Percentiles rank a stretch among this genome's conserved stretches.
These are phyloP conservation scores for Xylariomycetidae sp. DNA, from an alignment of 2,329 filamentous ascomycete species.

Conservation along the genomic window DNA sequence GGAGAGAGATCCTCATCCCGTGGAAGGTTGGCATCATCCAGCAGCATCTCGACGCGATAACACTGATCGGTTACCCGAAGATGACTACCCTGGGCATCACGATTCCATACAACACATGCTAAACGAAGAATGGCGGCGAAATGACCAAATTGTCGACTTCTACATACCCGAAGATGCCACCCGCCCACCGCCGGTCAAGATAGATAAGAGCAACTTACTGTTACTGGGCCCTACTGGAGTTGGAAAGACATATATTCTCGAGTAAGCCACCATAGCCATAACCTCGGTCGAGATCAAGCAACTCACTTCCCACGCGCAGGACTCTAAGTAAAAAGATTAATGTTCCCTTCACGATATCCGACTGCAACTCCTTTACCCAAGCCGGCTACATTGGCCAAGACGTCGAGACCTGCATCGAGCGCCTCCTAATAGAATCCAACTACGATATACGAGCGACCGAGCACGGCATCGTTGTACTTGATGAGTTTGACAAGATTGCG, in stretches of 20 bases:
- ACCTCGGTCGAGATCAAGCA: not conserved
- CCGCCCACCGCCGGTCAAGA: constrained; percentile 52
- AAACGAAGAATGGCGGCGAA: constrained; percentile 30
- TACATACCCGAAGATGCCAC: constrained; percentile 43
- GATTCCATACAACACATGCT: constrained; percentile 39
- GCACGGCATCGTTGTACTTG: constrained; percentile 87
- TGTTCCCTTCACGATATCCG: constrained; percentile 90
- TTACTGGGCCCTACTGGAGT: constrained; percentile 89
- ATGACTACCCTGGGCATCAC: constrained; percentile 49
- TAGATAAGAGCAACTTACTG: constrained; percentile 94
- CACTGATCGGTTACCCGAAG: constrained; percentile 37
- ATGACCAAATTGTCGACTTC: constrained; percentile 34
- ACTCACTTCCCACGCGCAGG: constrained; percentile 36
- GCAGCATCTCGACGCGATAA: constrained; percentile 11
- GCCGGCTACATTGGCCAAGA: constrained; percentile 97
- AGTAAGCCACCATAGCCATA: constrained; percentile 42
- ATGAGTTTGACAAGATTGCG: constrained; percentile 97
- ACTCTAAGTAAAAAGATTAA: constrained; percentile 89
- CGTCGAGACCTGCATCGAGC: constrained; percentile 90
- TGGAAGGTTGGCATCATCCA: constrained; percentile 59
- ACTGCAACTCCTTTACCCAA: constrained; percentile 94
- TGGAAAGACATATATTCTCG: constrained; percentile 90
- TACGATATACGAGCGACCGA: constrained; percentile 82
- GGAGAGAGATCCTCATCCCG: constrained; percentile 59
- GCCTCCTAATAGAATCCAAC: constrained; percentile 82